phyloP scores from a whole-genome alignment of 176 grass and related monocot genomes.

The Dendrocalamus sinicus region DNA sequence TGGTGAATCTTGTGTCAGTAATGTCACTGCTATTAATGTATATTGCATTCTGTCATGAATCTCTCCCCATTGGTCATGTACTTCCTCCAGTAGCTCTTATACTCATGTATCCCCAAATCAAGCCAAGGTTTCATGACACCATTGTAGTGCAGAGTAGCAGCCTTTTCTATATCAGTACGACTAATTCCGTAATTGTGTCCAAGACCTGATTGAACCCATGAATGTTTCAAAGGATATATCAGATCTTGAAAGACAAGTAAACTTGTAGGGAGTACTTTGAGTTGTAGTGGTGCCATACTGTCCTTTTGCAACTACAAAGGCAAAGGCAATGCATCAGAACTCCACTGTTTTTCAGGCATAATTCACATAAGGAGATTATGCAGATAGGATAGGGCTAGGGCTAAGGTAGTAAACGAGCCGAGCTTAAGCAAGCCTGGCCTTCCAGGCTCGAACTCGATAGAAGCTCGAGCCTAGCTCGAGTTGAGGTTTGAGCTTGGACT shows the following conservation, averaged over 20 bases:
- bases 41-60: constrained; percentile 74
- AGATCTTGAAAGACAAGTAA: constrained; percentile 75
- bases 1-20: not conserved
- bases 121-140: constrained; percentile 90
- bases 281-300: constrained; percentile 41
- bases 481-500: not conserved
- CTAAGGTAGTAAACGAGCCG: too few relatives aligned
- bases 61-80: constrained; percentile 60
- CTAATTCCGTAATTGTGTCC: constrained; percentile 65
- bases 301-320: constrained; percentile 52
- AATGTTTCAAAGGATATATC: constrained; percentile 63
- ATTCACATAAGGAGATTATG: not conserved
- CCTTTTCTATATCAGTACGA: constrained; percentile 39
- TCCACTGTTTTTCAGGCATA: not conserved
- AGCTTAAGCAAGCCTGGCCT: too few relatives aligned
- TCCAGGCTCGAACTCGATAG: too few relatives aligned
- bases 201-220: constrained; percentile 65
- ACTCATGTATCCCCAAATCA: constrained; percentile 64
- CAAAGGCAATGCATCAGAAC: not conserved
- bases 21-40: constrained; percentile 41
- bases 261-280: constrained; percentile 50
- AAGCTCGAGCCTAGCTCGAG: too few relatives aligned
- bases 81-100: constrained; percentile 65
- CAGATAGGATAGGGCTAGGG: not conserved
- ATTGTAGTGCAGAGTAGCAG: constrained; percentile 64